Base-by-base conservation (phyloP, 371 early-diverging fungal genomes). In the Smittium mucronatum region DNA sequence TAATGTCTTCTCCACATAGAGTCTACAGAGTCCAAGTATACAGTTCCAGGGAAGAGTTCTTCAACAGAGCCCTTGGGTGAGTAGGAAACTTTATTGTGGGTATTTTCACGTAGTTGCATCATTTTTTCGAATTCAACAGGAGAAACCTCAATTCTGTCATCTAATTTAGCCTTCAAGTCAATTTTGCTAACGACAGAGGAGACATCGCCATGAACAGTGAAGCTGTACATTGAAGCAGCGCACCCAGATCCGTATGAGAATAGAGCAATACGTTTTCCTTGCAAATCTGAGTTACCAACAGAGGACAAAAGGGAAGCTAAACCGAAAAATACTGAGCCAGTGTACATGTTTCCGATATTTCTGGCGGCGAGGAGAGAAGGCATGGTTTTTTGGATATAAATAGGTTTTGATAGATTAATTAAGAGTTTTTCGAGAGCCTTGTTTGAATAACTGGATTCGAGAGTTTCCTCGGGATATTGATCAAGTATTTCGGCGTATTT, bases 161-260 rank as follows among this genome's bases (percentile, higher is more conserved):
- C 84, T 67, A 97, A 83, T 57, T 94, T 89, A 66, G 82, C 75
- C 68, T 79, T 78, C 72, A 97, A 73, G 76, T 85, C 81, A 61
- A 95, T 78, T 5, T 78, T 82, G 36, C 80, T 34, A 58, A 86
- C 83, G 71, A 93, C 87, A 64, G 78, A 69, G 17, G 80, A 74
- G 63, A 89, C 87, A 65, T 86, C 80, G 58, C 82, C 84, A 61
- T 80, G 78, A 36, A 96, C 86, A 74, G 86, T 88, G 83, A 95
- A 83, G 16, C 95, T 93, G 78, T 93, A 92, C 86, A 97, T 88
- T 71, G 97, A 90, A 36, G 94, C 88, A 61, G 96, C 91, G 47
- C 93, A 89, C 36, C 99, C 99, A 2, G 95, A 94, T 57, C 99
- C 99, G 79, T 97, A 97, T 21, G 98, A 95, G 83, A 93, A 98